Evolutionary conservation across 768 basidiomycete species (phyloP), one percentile per base, ranked within the genome.

Genomic region (Rhizopogon vesiculosus): DNA sequence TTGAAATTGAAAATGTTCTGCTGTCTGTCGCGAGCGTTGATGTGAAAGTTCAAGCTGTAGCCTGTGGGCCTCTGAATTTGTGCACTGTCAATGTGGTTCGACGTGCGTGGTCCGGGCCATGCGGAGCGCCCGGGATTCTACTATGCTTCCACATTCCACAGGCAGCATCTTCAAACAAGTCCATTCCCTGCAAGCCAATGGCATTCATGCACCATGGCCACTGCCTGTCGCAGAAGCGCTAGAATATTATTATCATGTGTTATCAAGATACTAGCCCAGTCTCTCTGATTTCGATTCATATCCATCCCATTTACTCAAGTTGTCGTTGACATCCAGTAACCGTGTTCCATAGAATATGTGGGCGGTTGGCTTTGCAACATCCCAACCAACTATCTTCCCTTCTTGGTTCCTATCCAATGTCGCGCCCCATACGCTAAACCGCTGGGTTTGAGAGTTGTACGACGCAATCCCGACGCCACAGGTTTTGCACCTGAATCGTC

Each of bases 261-360:
- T 25, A 5, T 25, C 25, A 25, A 25, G 25, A 5, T 33, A 33
- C 48, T 42, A 67, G 31, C 12, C 52, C 3, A 79, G 51, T 57
- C 65, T 71, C 49, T 64, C 60, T 19, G 84, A 86, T 42, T 68
- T 62, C 16, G 67, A 71, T 59, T 80, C 78, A 64, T 87, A 88
- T n/a, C 84, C 86, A 22, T 78, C 74, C 84, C 84, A 87, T 62
- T 87, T 89, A 33, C 74, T 74, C 61, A 89, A 56, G 7, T 63
- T 73, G 61, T 88, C 87, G 6, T 73, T 57, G 15, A 86, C 67
- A 53, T 84, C 80, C 59, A 86, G 56, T 72, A 86, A 66, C 19
- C 81, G 74, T 19, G 86, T 87, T 10, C 70, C 82, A 59, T 87
- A 87, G 68, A 86, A 89, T 5, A 83, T 82, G 63, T 78, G 78